Evolutionary conservation across 2,329 filamentous ascomycete species (phyloP), one percentile per base, ranked within the genome.

Genomic region (Dactylellina parvicollis): DNA sequence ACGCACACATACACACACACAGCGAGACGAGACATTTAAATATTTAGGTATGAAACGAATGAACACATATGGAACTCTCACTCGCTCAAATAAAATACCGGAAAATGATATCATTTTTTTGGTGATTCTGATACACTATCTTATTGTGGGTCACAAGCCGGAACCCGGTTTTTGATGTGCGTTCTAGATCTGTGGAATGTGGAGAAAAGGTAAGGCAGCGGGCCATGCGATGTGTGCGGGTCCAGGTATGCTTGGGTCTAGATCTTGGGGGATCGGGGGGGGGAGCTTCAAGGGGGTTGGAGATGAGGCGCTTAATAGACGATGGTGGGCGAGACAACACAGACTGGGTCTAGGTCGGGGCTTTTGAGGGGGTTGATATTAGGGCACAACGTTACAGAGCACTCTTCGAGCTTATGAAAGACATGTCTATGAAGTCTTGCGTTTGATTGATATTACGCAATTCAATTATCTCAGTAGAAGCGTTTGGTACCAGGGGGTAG

Each of bases 141-240:
- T 24, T 28, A 61, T 50, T 61, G 18, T 61, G 44, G 44, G 57
- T 44, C 34, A 36, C 14, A 55, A 24, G 14, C 22, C 3, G 59
- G 10, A 67, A 67, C 62, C 62, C 16, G 62, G 62, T 50, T 67
- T 50, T 28, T 36, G 34, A 14, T 61, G 57, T 69, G 46, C 30
- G 60, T 57, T 73, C 69, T 73, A 73, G 69, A 73, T 73, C 60
- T 73, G 46, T 54, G 55, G 62, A 67, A 67, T 67, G 62, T 59
- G 62, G 61, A 60, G 64, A 40, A 52, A 16, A 16, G 36, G 61
- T 26, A 55, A 60, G 55, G 44, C 44, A 59, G 47, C 54, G 34
- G 26, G 36, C 38, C 22, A 36, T 55, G 32, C 42, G 20, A 52
- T 50, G 52, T 46, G 28, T 50, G 49, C 42, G 30, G 52, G 26